Percentiles rank a stretch among this genome's conserved stretches.
Conservation (phyloP, 2,329 filamentous ascomycete species). For the Aschersonia sp. region DNA sequence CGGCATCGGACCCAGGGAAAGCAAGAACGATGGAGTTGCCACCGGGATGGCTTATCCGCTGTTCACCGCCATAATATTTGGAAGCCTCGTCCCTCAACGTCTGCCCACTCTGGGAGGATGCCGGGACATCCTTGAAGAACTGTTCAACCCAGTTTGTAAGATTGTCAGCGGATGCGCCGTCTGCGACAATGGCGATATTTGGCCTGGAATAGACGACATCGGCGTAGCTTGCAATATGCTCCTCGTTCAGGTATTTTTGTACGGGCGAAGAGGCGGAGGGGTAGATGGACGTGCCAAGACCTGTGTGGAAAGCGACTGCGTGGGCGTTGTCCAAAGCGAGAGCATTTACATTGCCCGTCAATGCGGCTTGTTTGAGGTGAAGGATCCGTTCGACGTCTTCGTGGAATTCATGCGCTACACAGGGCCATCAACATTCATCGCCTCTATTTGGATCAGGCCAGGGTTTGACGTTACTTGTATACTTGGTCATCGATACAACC, state of each 20-base stretch:
- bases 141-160: constrained; percentile 82
- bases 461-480: constrained; percentile 42
- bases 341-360: constrained; percentile 44
- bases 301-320: constrained; percentile 78
- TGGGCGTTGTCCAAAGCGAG: constrained; percentile 80
- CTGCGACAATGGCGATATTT: constrained; percentile 84
- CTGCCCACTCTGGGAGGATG: constrained; percentile 34
- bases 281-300: constrained; percentile 67
- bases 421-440: background rate
- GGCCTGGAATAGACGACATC: constrained; percentile 70
- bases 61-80: constrained; percentile 92
- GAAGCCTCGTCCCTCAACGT: constrained; percentile 44
- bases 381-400: constrained; percentile 75
- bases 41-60: constrained; percentile 62
- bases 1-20: constrained; percentile 78
- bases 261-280: constrained; percentile 58
- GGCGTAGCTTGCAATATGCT: constrained; percentile 62
- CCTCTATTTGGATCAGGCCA: constrained; percentile 6
- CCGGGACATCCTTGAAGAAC: constrained; percentile 67
- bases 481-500: constrained; percentile 79
- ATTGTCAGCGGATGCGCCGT: constrained; percentile 63
- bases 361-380: constrained; percentile 59
- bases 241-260: constrained; percentile 66
- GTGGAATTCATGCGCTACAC: constrained; percentile 68
- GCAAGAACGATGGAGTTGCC: constrained; percentile 80